Evolutionary conservation across 1,284 basidiomycete species (phyloP).

Genomic region (Apiotrichum mycotoxinovorans): DNA sequence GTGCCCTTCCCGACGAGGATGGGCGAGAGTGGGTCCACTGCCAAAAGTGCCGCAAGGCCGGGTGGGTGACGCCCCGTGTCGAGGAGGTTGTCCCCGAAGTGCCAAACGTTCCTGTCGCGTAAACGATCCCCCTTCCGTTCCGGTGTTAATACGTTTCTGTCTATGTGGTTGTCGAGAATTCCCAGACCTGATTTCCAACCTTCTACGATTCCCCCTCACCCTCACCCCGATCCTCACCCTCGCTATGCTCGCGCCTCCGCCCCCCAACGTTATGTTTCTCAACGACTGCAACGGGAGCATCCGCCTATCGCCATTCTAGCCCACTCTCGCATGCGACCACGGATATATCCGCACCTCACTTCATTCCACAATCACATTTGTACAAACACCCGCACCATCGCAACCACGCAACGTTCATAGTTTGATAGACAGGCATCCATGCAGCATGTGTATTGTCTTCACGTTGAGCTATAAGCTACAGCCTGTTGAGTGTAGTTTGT

Average conservation of each 20-base stretch:
- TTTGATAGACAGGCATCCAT: too few relatives aligned
- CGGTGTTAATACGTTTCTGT: too few relatives aligned
- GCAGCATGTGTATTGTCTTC: too few relatives aligned
- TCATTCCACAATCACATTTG: neutral
- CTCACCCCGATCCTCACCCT: neutral
- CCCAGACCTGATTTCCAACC: too few relatives aligned
- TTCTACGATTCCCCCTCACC: neutral
- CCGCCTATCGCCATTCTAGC: neutral
- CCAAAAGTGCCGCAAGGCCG: slow-evolving; percentile 40
- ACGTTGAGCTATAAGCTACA: too few relatives aligned
- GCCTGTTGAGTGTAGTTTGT: too few relatives aligned
- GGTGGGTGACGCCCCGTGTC: slow-evolving; percentile 28
- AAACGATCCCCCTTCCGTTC: too few relatives aligned
- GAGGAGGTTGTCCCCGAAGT: neutral
- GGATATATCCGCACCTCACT: neutral
- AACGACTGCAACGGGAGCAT: neutral
- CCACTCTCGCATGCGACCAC: neutral
- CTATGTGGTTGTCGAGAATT: too few relatives aligned
- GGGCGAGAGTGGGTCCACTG: slow-evolving; percentile 37
- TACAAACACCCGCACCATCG: neutral
- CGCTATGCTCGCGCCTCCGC: too few relatives aligned
- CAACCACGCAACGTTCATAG: too few relatives aligned
- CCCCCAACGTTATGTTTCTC: too few relatives aligned
- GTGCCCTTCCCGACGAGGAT: slow-evolving; percentile 7
- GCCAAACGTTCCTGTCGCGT: neutral